phyloP scores from a whole-genome alignment of 2,329 filamentous ascomycete genomes.

The Curvularia eragrostidis region DNA sequence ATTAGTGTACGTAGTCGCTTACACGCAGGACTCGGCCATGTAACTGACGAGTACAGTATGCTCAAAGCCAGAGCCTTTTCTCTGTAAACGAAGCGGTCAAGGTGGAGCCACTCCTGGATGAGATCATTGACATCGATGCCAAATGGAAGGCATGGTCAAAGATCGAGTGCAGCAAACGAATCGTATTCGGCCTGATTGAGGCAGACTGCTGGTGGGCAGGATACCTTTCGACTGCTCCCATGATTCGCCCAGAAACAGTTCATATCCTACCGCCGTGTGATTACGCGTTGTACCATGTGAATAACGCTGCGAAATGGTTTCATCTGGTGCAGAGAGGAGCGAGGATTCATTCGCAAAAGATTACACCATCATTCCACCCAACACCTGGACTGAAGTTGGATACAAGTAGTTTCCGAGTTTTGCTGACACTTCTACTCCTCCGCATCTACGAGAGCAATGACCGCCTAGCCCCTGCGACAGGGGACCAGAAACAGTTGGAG shows the following conservation, averaged over 20 bases:
- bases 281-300: slow-evolving; percentile 55
- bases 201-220: slow-evolving; percentile 58
- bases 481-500: slow-evolving; percentile 39
- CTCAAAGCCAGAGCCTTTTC: slow-evolving; percentile 60
- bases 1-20: slow-evolving; percentile 48
- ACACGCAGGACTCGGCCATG: neutral
- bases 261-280: slow-evolving; percentile 56
- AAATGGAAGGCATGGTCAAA: slow-evolving; percentile 62
- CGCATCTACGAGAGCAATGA: slow-evolving; percentile 47
- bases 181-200: slow-evolving; percentile 57
- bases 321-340: slow-evolving; percentile 40
- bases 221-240: slow-evolving; percentile 56
- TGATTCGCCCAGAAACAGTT: slow-evolving; percentile 55
- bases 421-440: slow-evolving; percentile 43
- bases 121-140: slow-evolving; percentile 54
- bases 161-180: slow-evolving; percentile 58
- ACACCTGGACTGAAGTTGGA: slow-evolving; percentile 44
- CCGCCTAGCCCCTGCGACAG: slow-evolving; percentile 36
- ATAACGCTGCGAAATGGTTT: slow-evolving; percentile 44
- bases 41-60: slow-evolving; percentile 43
- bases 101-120: slow-evolving; percentile 52
- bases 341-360: slow-evolving; percentile 39
- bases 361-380: slow-evolving; percentile 44
- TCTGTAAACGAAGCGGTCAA: slow-evolving; percentile 52
- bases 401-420: slow-evolving; percentile 36